A percentile compares a stretch with the other conserved stretches of the same genome.
Evolutionary conservation across 345 rosid species (phyloP).

Genomic region (Linum usitatissimum): DNA sequence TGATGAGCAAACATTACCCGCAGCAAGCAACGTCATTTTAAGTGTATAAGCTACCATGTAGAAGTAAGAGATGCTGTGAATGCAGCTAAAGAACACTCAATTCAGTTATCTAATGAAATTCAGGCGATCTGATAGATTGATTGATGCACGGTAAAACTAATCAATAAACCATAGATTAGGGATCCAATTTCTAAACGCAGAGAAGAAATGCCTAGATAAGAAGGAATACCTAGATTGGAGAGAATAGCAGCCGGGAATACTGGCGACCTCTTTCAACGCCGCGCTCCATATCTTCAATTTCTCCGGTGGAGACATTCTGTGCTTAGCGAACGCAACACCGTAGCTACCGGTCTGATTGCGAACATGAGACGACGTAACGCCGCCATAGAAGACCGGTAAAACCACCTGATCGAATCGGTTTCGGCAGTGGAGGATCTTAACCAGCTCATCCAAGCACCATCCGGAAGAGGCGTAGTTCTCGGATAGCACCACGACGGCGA

Average conservation of each 20-base stretch:
- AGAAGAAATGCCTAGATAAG: too few relatives aligned
- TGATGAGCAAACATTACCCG: not conserved
- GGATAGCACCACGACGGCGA: not conserved
- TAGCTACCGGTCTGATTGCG: not conserved
- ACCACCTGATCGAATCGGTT: not conserved
- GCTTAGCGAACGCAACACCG: not conserved
- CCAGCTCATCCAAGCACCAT: not conserved
- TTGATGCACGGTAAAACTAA: too few relatives aligned
- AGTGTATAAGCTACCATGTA: too few relatives aligned
- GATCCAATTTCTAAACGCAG: not conserved
- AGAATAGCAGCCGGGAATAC: not conserved
- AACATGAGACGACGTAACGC: not conserved
- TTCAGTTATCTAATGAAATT: not conserved
- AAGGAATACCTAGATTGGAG: not conserved
- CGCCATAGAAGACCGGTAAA: not conserved
- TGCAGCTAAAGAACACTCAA: too few relatives aligned
- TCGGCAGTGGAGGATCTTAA: not conserved
- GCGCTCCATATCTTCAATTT: not conserved
- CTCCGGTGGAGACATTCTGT: not conserved
- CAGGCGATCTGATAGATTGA: not conserved
- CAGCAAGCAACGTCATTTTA: too few relatives aligned
- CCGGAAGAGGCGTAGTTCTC: not conserved
- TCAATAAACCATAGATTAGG: not conserved
- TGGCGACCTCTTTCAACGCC: not conserved
- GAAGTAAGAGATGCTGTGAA: too few relatives aligned